These are phyloP conservation scores for Paracoccidioides brasiliensis DNA, from an alignment of 2,329 filamentous ascomycete species.

Conservation along the genomic window DNA sequence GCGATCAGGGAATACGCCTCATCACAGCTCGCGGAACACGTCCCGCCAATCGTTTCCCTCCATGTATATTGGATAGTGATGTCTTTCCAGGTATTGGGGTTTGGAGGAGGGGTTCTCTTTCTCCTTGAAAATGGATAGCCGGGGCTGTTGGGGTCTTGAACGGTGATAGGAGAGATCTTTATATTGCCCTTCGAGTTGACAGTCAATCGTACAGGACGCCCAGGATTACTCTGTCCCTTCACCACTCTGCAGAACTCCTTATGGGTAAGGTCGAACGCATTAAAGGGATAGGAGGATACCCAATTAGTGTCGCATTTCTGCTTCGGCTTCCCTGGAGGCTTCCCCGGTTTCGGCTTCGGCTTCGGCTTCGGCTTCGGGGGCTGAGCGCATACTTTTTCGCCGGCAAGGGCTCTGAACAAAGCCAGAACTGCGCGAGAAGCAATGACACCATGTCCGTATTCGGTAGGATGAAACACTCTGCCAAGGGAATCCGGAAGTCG, in stretches of 20 bases:
- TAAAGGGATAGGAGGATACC: neutral
- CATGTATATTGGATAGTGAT: neutral
- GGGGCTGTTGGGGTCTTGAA: neutral
- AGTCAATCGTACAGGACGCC: no score
- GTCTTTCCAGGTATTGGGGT: neutral
- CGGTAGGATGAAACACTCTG: conserved; percentile 24
- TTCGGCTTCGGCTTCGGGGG: no score
- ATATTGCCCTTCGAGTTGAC: no score
- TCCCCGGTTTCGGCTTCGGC: no score
- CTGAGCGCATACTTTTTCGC: neutral
- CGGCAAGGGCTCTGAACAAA: neutral
- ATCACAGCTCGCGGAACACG: neutral
- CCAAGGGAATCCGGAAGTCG: conserved; percentile 18
- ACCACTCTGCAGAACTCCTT: neutral
- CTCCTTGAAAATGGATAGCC: neutral
- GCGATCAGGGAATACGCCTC: neutral
- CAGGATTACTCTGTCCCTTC: neutral
- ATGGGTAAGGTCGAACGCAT: neutral
- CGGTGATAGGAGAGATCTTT: no score
- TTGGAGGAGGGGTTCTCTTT: neutral
- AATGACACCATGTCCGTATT: conserved; percentile 11
- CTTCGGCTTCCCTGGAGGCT: neutral
- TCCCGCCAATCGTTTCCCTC: neutral
- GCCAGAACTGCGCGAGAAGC: neutral
- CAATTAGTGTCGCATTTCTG: neutral